phyloP scores from a whole-genome alignment of 2,329 filamentous ascomycete species.

The Coniochaeta sp. region DNA sequence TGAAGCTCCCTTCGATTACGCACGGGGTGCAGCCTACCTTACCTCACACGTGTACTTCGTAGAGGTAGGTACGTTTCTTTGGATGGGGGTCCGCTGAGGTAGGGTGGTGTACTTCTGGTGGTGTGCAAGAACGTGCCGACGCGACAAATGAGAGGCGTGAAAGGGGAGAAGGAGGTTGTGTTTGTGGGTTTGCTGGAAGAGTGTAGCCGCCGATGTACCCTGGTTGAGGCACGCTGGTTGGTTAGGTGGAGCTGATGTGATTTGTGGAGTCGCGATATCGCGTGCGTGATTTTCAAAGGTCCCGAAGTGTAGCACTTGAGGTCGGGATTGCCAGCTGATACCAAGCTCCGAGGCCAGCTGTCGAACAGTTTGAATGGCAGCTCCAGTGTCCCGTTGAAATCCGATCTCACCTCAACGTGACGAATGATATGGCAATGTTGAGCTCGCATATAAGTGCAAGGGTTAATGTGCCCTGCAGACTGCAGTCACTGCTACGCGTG shows the following conservation, averaged over 20 bases:
- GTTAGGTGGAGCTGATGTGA: background rate
- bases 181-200: background rate
- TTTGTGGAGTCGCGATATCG: background rate
- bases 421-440: background rate
- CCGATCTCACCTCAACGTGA: background rate
- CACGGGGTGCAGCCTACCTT: too few species aligned
- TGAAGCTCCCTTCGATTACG: background rate
- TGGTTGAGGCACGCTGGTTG: background rate
- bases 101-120: background rate
- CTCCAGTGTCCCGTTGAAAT: background rate
- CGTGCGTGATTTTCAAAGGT: background rate
- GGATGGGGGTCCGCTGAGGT: background rate
- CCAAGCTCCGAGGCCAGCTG: background rate
- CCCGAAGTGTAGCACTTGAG: too few species aligned
- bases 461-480: background rate
- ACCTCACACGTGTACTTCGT: background rate
- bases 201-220: background rate
- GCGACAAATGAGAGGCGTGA: background rate
- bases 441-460: background rate
- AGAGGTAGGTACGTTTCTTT: background rate
- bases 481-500: background rate
- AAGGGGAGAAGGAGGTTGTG: background rate
- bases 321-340: background rate
- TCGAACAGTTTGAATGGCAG: background rate
- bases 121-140: conserved; percentile 1